Evolutionary conservation across 2,329 filamentous ascomycete genomes (phyloP).

Genomic region (Colletotrichum sojae): DNA sequence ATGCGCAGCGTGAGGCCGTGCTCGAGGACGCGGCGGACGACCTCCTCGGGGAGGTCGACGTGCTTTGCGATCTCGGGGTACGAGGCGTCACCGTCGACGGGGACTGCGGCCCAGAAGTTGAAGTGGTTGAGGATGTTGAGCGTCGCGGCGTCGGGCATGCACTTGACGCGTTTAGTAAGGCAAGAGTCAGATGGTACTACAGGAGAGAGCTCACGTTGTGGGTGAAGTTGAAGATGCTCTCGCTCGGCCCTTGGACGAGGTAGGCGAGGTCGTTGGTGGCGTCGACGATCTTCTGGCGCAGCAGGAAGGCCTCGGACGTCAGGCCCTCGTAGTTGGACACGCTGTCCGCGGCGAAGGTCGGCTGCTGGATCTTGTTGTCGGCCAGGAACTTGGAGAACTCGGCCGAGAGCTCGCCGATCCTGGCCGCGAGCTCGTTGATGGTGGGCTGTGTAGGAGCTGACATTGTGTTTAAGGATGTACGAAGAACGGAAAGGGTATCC

Average conservation of each 20-base stretch:
- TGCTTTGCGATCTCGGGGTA: constrained; percentile 56
- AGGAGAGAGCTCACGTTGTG: constrained; percentile 51
- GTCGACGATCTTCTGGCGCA: constrained; percentile 60
- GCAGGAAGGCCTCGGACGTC: constrained; percentile 58
- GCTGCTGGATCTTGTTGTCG: constrained; percentile 58
- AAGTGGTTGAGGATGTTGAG: constrained; percentile 67
- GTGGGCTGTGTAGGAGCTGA: constrained; percentile 50
- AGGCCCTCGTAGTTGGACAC: constrained; percentile 58
- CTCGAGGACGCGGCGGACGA: constrained; percentile 55
- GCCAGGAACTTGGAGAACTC: constrained; percentile 56
- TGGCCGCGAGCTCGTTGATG: constrained; percentile 59
- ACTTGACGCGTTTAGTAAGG: constrained; percentile 45
- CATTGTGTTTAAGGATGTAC: constrained; percentile 44
- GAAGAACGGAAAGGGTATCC: constrained; percentile 36
- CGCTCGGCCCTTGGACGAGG: constrained; percentile 62
- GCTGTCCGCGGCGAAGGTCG: constrained; percentile 60
- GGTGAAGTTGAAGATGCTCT: constrained; percentile 63
- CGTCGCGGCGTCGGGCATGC: constrained; percentile 58
- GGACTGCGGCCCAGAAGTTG: constrained; percentile 66
- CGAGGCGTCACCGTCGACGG: constrained; percentile 60
- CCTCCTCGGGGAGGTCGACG: constrained; percentile 54
- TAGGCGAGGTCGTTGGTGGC: constrained; percentile 61
- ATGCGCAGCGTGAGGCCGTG: constrained; percentile 57
- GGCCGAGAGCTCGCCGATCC: constrained; percentile 60
- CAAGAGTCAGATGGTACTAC: not conserved